phyloP scores from a whole-genome alignment of 176 grass and related monocot species.

The Melocanna baccifera region DNA sequence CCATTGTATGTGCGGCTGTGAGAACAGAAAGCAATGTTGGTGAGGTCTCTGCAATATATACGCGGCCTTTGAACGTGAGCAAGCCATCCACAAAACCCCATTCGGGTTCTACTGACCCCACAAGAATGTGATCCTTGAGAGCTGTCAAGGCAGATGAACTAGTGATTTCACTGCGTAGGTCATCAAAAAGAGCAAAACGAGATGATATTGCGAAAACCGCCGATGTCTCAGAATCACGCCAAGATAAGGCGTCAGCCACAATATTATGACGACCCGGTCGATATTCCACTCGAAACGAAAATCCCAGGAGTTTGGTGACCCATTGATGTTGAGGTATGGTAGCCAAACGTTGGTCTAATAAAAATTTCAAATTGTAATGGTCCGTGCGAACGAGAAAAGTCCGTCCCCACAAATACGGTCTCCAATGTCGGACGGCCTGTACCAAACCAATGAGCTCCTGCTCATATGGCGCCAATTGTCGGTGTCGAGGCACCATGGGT shows the following conservation, averaged over 20 bases:
- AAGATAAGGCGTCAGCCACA: background rate
- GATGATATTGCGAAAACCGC: background rate
- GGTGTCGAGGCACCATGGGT: background rate
- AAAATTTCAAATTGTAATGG: too few species aligned
- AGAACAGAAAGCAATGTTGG: too few species aligned
- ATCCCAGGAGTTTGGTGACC: background rate
- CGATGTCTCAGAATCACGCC: background rate
- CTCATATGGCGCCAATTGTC: background rate
- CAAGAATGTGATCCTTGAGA: too few species aligned
- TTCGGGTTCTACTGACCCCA: too few species aligned
- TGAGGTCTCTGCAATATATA: too few species aligned
- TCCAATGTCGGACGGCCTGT: background rate
- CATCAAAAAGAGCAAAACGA: too few species aligned
- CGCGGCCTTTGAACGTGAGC: too few species aligned
- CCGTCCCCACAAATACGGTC: too few species aligned
- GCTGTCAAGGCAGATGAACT: too few species aligned
- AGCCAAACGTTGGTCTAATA: background rate
- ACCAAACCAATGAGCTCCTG: background rate
- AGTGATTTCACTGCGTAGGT: too few species aligned
- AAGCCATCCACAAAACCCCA: too few species aligned
- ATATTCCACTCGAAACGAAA: background rate
- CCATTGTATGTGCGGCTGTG: background rate
- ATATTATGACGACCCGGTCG: background rate
- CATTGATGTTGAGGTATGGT: background rate
- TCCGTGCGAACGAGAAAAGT: too few species aligned